These are phyloP conservation scores for Articulospora tetracladia DNA, from an alignment of 495 filamentous ascomycete genomes.

Conservation along the genomic window DNA sequence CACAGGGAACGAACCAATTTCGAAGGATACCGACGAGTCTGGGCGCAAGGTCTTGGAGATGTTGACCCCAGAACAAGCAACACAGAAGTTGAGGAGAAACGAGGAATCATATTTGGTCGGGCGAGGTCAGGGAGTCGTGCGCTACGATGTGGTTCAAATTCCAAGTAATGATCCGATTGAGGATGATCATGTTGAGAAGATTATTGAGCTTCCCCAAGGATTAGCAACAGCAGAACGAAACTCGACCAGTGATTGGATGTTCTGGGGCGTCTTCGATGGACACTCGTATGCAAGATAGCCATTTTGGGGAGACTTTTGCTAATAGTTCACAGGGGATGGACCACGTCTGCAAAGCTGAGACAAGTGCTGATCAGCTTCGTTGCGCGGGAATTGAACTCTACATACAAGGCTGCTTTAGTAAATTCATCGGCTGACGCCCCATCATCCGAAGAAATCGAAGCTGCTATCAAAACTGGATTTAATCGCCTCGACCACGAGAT, in stretches of 20 bases:
- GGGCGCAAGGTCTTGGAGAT: conserved; percentile 86
- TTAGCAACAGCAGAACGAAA: conserved; percentile 34
- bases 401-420: conserved; percentile 73
- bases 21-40: conserved; percentile 75
- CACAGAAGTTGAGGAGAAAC: conserved; percentile 78
- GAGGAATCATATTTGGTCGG: conserved; percentile 92
- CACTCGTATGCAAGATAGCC: conserved; percentile 64
- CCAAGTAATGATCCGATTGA: conserved; percentile 97
- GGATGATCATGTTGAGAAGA: conserved; percentile 96
- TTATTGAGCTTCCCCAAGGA: conserved; percentile 75
- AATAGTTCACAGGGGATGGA: conserved; percentile 72
- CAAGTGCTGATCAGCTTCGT: conserved; percentile 90
- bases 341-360: conserved; percentile 92
- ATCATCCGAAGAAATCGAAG: conserved; percentile 73
- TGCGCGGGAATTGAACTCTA: conserved; percentile 87
- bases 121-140: conserved; percentile 82
- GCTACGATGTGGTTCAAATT: conserved; percentile 94
- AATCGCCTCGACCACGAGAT: conserved; percentile 88
- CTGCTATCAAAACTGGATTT: conserved; percentile 91
- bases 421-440: conserved; percentile 59
- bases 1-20: conserved; percentile 75
- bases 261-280: conserved; percentile 98
- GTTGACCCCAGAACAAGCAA: conserved; percentile 94
- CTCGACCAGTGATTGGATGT: conserved; percentile 92
- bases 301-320: neutral